Percentiles rank a stretch among this genome's conserved stretches.
Evolutionary conservation across 225 moss, liverwort and hornwort genomes (phyloP).

Genomic region (Pseudoscleropodium purum): DNA sequence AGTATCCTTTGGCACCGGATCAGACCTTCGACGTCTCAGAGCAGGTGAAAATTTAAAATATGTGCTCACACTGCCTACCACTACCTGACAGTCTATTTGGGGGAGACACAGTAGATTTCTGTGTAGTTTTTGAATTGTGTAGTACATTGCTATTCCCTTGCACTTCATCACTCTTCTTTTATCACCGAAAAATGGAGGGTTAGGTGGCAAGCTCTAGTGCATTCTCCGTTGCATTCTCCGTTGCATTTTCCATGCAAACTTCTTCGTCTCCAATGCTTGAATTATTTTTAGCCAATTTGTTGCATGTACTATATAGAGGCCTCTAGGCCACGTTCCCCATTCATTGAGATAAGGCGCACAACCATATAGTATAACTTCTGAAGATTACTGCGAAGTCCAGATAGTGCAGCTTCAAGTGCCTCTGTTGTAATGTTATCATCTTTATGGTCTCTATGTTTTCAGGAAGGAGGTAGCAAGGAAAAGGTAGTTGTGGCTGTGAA

Average conservation of each 20-base stretch:
- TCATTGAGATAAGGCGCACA: background rate
- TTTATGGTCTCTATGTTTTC: background rate
- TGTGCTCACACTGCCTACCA: background rate
- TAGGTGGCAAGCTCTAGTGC: background rate
- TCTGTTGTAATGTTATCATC: background rate
- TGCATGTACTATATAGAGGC: background rate
- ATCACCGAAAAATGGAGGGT: background rate
- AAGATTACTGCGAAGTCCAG: background rate
- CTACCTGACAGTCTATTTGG: background rate
- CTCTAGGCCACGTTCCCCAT: background rate
- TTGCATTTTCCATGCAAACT: no score
- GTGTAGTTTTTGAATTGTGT: background rate
- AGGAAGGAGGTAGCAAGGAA: conserved; percentile 27
- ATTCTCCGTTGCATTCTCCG: background rate
- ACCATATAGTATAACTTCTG: background rate
- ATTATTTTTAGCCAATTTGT: background rate
- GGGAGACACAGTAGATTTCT: background rate
- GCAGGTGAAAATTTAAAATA: conserved; percentile 17
- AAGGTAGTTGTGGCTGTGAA: conserved; percentile 79
- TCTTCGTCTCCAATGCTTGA: background rate
- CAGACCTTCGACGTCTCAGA: conserved; percentile 17
- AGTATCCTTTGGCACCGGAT: conserved; percentile 19
- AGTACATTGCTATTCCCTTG: background rate
- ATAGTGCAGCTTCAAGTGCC: background rate
- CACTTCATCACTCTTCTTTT: background rate